Evolutionary conservation across 208 protist species (phyloP), one percentile per base, ranked within the genome.

Genomic region (Acanthamoeba sp.): DNA sequence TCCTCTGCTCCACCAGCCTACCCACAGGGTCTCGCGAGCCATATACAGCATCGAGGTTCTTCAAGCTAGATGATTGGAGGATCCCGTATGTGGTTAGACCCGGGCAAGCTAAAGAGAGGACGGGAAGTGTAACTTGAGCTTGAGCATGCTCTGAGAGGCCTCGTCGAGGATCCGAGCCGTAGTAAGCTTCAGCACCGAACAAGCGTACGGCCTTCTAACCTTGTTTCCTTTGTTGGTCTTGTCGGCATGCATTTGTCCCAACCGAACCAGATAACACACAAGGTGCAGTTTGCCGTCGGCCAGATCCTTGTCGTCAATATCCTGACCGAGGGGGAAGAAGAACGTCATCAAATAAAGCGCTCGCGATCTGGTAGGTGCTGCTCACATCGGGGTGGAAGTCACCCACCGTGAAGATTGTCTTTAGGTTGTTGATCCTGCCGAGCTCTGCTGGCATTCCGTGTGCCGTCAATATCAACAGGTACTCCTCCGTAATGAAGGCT

Each of bases 221-320:
- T 69, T 64, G 29, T 95, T 94, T 50, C 93, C 78, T 32, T 64
- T 73, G 24, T 12, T 88, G 36, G 29, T 62, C 12, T 93, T 93
- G 10, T 94, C 95, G 27, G 22, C n/a, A 34, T 94, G 59, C 95
- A 95, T 95, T 40, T 95, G 94, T 29, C 95, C 95, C 16, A 94
- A 71, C 29, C 95, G 69, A 29, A 95, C 64, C 34, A 95, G 59
- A 34, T 71, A 50, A 20, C 92, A 94, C 14, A 95, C 95, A 12
- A 95, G 48, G 16, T 94, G 91, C 9, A 95, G 12, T 1, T 95
- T 88, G n/a, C 42, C 57, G 22, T 94, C 73, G 27, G 92, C 38
- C 24, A 95, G 69, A n/a, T 94, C 94, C n/a, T 94, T 94, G 36
- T 91, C 85, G 38, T 91, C 59, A 36, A 91, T 91, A 9, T 91